These are phyloP conservation scores for Suhomyces yuchorum DNA, from an alignment of 1,139 yeast species.

Conservation along the genomic window DNA sequence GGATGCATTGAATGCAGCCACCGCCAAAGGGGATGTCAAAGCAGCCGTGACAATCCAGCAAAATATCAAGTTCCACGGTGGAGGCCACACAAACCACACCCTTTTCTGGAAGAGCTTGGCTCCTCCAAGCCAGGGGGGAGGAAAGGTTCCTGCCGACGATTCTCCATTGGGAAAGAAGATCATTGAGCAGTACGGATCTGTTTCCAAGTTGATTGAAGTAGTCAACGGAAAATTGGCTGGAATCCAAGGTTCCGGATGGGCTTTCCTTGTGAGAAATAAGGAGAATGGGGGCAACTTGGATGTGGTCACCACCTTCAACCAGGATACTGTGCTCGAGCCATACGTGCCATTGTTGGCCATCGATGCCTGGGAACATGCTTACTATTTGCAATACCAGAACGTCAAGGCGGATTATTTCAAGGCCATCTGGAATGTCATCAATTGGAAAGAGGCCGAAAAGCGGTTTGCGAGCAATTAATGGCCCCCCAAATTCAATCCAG, in stretches of 20 bases:
- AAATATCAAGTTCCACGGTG: slow-evolving; percentile 47
- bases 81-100: slow-evolving; percentile 48
- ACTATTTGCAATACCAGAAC: slow-evolving; percentile 52
- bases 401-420: slow-evolving; percentile 50
- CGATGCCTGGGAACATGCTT: slow-evolving; percentile 57
- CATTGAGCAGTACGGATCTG: slow-evolving; percentile 41
- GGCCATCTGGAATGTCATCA: slow-evolving; percentile 52
- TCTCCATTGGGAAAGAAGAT: slow-evolving; percentile 40
- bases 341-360: slow-evolving; percentile 47
- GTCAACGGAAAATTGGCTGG: slow-evolving; percentile 46
- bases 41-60: slow-evolving; percentile 40
- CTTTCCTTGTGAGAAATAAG: slow-evolving; percentile 46
- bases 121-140: slow-evolving; percentile 44
- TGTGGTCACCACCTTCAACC: slow-evolving; percentile 47
- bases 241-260: slow-evolving; percentile 55
- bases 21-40: slow-evolving; percentile 40
- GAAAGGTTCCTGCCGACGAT: slow-evolving; percentile 37
- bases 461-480: slow-evolving; percentile 23
- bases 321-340: slow-evolving; percentile 48
- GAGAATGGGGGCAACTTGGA: slow-evolving; percentile 43
- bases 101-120: slow-evolving; percentile 49
- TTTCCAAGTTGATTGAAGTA: slow-evolving; percentile 40
- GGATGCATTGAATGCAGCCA: slow-evolving; percentile 39
- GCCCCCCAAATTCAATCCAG: not conserved
- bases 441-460: slow-evolving; percentile 51